Evolutionary conservation across 2,329 filamentous ascomycete genomes (phyloP).

Genomic region (Cytospora piceae): DNA sequence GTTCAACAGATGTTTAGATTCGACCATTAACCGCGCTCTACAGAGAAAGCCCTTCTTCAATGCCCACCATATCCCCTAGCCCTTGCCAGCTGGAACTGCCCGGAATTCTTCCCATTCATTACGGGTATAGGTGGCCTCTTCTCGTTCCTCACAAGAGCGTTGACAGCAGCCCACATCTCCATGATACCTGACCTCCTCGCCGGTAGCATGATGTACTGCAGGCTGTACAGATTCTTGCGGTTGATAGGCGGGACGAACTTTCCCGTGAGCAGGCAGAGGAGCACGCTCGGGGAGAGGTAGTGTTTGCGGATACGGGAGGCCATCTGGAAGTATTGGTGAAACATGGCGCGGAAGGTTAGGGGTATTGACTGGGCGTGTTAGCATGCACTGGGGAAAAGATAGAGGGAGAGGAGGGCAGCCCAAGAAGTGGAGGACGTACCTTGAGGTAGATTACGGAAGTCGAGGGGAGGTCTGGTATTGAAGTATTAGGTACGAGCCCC

Average conservation of each 20-base stretch:
- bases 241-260: slow-evolving; percentile 95
- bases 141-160: slow-evolving; percentile 49
- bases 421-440: slow-evolving; percentile 51
- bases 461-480: slow-evolving; percentile 52
- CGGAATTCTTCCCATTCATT: slow-evolving; percentile 37
- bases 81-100: slow-evolving; percentile 20
- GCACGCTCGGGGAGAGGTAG: slow-evolving; percentile 86
- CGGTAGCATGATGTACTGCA: slow-evolving; percentile 98
- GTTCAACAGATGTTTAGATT: background rate
- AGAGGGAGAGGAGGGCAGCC: background rate
- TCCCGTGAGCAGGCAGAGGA: slow-evolving; percentile 85
- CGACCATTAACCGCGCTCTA: background rate
- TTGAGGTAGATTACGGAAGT: slow-evolving; percentile 87
- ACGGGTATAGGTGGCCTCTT: slow-evolving; percentile 48
- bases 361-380: slow-evolving; percentile 72
- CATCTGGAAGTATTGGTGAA: slow-evolving; percentile 96
- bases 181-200: slow-evolving; percentile 76
- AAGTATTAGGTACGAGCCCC: slow-evolving; percentile 46
- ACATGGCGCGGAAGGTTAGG: slow-evolving; percentile 89
- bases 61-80: slow-evolving; percentile 28
- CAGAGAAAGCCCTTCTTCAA: slow-evolving; percentile 15
- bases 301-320: slow-evolving; percentile 91
- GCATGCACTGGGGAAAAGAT: slow-evolving; percentile 20
- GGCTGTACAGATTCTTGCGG: slow-evolving; percentile 88
- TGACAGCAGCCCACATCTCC: slow-evolving; percentile 83